phyloP scores from a whole-genome alignment of 1,284 basidiomycete species.

The Leucoagaricus sp. region DNA sequence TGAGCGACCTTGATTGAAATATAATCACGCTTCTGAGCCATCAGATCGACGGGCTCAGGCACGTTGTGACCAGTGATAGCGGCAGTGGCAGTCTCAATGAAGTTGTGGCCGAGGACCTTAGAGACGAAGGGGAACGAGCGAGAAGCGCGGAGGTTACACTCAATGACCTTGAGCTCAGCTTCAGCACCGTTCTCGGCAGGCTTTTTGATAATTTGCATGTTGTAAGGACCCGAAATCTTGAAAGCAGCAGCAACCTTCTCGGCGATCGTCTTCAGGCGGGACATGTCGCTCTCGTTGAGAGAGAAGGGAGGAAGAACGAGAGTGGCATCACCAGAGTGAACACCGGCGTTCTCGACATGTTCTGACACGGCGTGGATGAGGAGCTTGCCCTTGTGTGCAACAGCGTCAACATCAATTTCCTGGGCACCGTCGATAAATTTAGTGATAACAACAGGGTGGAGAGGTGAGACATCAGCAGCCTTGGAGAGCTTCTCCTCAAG shows the following conservation, averaged over 20 bases:
- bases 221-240: slow-evolving; percentile 97
- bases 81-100: slow-evolving; percentile 92
- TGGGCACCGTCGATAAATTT: slow-evolving; percentile 99
- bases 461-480: slow-evolving; percentile 93
- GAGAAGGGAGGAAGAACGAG: slow-evolving; percentile 97
- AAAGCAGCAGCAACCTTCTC: slow-evolving; percentile 95
- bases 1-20: slow-evolving; percentile 98
- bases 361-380: slow-evolving; percentile 96
- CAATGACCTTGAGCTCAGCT: slow-evolving; percentile 92
- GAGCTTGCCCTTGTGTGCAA: slow-evolving; percentile 93
- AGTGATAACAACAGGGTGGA: slow-evolving; percentile 97
- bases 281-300: slow-evolving; percentile 75
- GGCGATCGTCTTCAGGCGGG: slow-evolving; percentile 89
- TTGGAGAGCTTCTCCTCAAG: slow-evolving; percentile 93
- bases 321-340: slow-evolving; percentile 98
- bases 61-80: slow-evolving; percentile 92
- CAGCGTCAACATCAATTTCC: slow-evolving; percentile 98
- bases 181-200: slow-evolving; percentile 53
- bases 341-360: slow-evolving; percentile 98
- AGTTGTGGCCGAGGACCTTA: slow-evolving; percentile 96
- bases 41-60: slow-evolving; percentile 91
- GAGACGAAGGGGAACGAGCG: slow-evolving; percentile 99
- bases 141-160: slow-evolving; percentile 97
- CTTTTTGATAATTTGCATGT: slow-evolving; percentile 99
- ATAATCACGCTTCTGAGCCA: slow-evolving; percentile 91